A percentile compares a stretch with the other conserved stretches of the same genome.
phyloP scores from a whole-genome alignment of 371 early-diverging fungal genomes.

The Funneliformis caledonium region DNA sequence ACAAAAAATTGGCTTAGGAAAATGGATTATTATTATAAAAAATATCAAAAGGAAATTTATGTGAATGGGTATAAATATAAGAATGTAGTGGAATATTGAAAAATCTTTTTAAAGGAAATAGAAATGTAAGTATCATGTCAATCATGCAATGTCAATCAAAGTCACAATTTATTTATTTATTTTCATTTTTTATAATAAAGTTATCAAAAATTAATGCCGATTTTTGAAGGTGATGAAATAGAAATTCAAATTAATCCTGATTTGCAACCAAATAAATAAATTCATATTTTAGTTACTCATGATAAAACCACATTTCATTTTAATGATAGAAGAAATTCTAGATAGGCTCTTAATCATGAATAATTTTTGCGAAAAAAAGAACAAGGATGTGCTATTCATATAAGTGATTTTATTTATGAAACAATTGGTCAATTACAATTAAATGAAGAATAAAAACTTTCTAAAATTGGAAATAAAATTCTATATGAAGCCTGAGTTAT shows the following conservation, averaged over 20 bases:
- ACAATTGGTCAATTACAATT: constrained; percentile 11
- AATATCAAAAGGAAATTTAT: background rate
- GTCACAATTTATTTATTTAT: background rate
- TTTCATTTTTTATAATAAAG: background rate
- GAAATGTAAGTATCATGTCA: no score
- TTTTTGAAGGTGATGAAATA: background rate
- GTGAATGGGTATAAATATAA: background rate
- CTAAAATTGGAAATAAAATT: no score
- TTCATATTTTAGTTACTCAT: constrained; percentile 24
- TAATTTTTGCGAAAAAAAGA: background rate
- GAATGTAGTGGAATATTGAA: background rate
- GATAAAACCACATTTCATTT: constrained; percentile 38
- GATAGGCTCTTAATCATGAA: background rate
- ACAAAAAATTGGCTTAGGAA: background rate
- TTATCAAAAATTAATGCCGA: background rate
- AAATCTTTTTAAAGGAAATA: background rate
- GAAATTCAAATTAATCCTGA: background rate
- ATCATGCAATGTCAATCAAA: no score
- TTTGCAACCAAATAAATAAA: background rate
- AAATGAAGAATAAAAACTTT: background rate
- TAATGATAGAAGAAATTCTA: constrained; percentile 30
- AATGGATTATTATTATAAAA: background rate
- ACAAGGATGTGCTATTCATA: background rate
- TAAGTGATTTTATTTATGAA: constrained; percentile 23
- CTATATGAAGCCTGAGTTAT: no score